These are phyloP conservation scores for Dactylellina sp. DNA, from an alignment of 2,329 filamentous ascomycete genomes.

Conservation along the genomic window DNA sequence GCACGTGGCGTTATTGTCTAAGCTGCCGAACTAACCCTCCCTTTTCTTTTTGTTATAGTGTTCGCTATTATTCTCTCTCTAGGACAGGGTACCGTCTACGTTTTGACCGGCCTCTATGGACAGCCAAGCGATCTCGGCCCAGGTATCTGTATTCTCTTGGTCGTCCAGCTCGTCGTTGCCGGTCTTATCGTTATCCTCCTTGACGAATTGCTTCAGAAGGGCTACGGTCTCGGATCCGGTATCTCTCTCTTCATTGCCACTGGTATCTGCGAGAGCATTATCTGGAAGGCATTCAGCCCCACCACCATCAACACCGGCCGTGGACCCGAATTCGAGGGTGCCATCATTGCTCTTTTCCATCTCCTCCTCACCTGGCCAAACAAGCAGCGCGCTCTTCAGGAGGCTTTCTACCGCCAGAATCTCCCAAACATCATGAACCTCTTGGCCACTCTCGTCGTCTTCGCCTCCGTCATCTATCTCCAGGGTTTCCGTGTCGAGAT, in stretches of 20 bases:
- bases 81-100: conserved; percentile 96
- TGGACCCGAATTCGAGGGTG: conserved; percentile 98
- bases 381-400: conserved; percentile 97
- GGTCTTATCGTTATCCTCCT: conserved; percentile 99
- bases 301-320: conserved; percentile 99
- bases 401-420: conserved; percentile 99
- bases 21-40: conserved; percentile 27
- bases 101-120: conserved; percentile 97
- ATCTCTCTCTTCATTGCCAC: conserved; percentile 99
- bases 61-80: conserved; percentile 98
- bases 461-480: conserved; percentile 98
- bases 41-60: conserved; percentile 64
- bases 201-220: conserved; percentile 98
- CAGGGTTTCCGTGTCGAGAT: conserved; percentile 99
- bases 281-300: conserved; percentile 99
- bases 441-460: conserved; percentile 89
- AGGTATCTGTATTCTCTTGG: conserved; percentile 96
- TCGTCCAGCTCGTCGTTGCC: conserved; percentile 96
- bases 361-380: conserved; percentile 98
- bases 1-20: conserved; percentile 8
- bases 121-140: conserved; percentile 96
- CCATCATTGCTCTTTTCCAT: conserved; percentile 97
- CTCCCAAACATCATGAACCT: conserved; percentile 99
- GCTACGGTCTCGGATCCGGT: conserved; percentile 96
- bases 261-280: conserved; percentile 99